These are phyloP conservation scores for Cylindrotheca closterium DNA, from an alignment of 108 stramenopile genomes.

Conservation along the genomic window DNA sequence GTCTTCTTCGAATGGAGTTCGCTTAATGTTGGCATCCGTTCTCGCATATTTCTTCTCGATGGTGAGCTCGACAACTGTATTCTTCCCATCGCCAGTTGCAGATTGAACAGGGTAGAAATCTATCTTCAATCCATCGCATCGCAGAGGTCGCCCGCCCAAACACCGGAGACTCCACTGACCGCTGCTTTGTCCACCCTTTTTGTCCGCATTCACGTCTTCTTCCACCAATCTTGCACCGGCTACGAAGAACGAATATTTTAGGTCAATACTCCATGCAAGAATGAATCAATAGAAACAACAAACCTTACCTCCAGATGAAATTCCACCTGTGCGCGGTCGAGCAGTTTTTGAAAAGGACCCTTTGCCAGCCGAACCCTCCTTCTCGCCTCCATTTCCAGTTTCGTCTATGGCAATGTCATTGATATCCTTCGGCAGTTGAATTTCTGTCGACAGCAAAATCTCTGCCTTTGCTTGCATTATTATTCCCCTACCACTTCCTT, in stretches of 20 bases:
- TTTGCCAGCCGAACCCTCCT: conserved; percentile 28
- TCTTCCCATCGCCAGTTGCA: conserved; percentile 10
- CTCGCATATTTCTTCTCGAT: conserved; percentile 31
- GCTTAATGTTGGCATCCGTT: conserved; percentile 29
- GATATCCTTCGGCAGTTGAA: conserved; percentile 40
- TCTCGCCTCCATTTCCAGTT: conserved; percentile 34
- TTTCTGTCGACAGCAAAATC: conserved; percentile 28
- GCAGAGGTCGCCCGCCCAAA: conserved; percentile 71
- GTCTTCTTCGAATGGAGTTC: conserved; percentile 74
- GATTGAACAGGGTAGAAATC: conserved; percentile 38
- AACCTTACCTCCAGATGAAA: conserved; percentile 36
- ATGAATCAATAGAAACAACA: neutral
- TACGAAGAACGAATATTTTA: conserved; percentile 41
- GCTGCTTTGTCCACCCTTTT: conserved; percentile 5
- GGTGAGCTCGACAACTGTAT: conserved; percentile 33
- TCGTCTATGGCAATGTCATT: conserved; percentile 30
- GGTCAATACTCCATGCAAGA: neutral
- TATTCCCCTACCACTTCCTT: conserved; percentile 27
- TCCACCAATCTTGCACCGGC: conserved; percentile 68
- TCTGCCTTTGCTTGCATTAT: conserved; percentile 37
- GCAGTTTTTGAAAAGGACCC: conserved; percentile 37
- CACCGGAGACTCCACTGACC: conserved; percentile 34
- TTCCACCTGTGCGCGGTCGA: conserved; percentile 40
- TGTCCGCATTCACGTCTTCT: conserved; percentile 63
- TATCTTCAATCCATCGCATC: conserved; percentile 60